Evolutionary conservation across 305 asterid species (phyloP), one percentile per base, ranked within the genome.

Genomic region (Solanum hybrid): DNA sequence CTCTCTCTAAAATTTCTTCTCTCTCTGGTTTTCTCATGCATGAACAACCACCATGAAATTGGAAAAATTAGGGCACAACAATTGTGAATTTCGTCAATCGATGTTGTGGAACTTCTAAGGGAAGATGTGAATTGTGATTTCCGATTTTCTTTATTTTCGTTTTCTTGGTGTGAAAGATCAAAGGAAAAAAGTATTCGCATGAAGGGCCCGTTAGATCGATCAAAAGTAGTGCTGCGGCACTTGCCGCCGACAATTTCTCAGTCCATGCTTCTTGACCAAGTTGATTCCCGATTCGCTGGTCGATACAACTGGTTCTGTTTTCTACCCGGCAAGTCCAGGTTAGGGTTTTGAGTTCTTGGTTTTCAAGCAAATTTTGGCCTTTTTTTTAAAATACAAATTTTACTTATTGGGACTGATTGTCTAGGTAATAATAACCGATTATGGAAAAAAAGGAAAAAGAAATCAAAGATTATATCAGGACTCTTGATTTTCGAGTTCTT

Each of bases 211-310:
- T 92, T 94, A 91, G 98, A 95, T 96, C 97, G 97, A 87, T 94
- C 98, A 78, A 96, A 96, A 94, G 97, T 94, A 90, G 98, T 96
- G 98, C 94, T 96, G 91, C 99, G 99, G 93, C 99, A 94, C 97
- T 94, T 96, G 95, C 99, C 98, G 94, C 97, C 98, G 73, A 92
- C 96, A 90, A 95, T 96, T 95, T 91, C 99, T 82, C 95, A 93
- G 95, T 95, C 97, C 20, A 92, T 94, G 95, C 96, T 96, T 77
- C 90, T 92, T 92, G 98, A 96, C 89, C 97, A 94, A 88, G 92
- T 95, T 81, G 97, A 95, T 92, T 91, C 97, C 86, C 94, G 96
- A 93, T 96, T 96, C 92, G 72, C 94, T 10, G 97, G 96, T 86
- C 98, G 98, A 78, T 96, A 94, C 90, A 93, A 89, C 91, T 94